Evolutionary conservation across 805 yeast genomes (phyloP).

Genomic region (Kodamaea leandrae): DNA sequence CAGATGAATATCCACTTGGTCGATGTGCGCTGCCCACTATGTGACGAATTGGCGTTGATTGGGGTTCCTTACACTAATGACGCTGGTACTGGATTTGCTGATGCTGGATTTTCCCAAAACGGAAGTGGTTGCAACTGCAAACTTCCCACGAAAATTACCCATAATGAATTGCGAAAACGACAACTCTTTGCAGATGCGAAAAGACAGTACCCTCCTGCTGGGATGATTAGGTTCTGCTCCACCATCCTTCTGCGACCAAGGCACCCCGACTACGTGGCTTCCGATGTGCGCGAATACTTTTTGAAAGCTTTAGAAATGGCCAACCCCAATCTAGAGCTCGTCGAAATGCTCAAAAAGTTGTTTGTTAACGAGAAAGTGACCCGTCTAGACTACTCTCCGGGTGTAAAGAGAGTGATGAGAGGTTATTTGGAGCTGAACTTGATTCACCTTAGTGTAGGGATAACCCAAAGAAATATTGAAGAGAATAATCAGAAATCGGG

Average conservation of each 20-base stretch:
- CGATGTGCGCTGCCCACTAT: conserved; percentile 4
- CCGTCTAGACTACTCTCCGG: not conserved
- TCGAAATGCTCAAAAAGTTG: not conserved
- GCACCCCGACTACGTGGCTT: too few relatives aligned
- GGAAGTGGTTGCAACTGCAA: not conserved
- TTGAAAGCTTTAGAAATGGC: too few relatives aligned
- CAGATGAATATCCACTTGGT: not conserved
- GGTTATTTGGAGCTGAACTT: conserved; percentile 7
- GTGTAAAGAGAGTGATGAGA: conserved; percentile 3
- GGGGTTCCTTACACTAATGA: conserved; percentile 13
- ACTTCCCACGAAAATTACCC: not conserved
- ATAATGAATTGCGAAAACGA: not conserved
- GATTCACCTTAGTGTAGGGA: conserved; percentile 12
- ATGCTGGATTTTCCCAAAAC: conserved; percentile 6
- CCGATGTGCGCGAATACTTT: not conserved
- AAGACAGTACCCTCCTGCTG: not conserved
- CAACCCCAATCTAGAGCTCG: too few relatives aligned
- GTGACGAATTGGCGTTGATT: not conserved
- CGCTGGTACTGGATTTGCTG: conserved; percentile 16
- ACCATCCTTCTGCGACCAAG: too few relatives aligned
- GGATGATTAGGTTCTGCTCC: not conserved
- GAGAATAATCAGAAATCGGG: too few relatives aligned
- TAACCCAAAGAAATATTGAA: too few relatives aligned
- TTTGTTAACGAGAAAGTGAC: not conserved
- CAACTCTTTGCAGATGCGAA: not conserved